Conservation (phyloP, 2,329 filamentous ascomycete genomes). For the Xylaria sp. region DNA sequence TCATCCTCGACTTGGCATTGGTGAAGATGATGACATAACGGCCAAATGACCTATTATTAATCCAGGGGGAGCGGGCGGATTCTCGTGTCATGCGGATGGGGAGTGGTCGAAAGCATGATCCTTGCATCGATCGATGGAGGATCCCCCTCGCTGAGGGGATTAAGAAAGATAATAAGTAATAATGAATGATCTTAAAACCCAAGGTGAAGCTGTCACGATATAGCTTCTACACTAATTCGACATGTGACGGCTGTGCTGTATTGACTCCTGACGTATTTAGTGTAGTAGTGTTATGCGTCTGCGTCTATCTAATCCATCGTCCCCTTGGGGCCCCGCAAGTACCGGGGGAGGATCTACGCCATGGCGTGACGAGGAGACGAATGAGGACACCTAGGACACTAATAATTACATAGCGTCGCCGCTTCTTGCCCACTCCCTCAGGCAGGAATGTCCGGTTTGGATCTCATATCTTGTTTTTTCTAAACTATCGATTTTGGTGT, state of each 20-base stretch:
- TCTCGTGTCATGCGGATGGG: conserved; percentile 1
- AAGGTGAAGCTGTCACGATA: neutral
- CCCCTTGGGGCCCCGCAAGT: conserved; percentile 30
- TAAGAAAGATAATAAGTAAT: neutral
- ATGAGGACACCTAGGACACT: conserved; percentile 9
- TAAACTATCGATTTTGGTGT: neutral
- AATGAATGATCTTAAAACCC: neutral
- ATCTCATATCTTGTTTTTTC: conserved; percentile 2
- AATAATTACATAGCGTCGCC: conserved; percentile 12
- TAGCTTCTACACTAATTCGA: too few species aligned
- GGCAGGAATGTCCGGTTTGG: conserved; percentile 13
- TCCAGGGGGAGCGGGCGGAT: conserved; percentile 1
- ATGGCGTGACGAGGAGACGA: conserved; percentile 5
- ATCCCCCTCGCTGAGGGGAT: neutral
- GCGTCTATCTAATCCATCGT: conserved; percentile 7
- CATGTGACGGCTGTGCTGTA: conserved; percentile 8
- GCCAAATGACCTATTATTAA: conserved; percentile 3
- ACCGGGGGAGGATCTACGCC: conserved; percentile 28
- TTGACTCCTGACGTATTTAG: conserved; percentile 13
- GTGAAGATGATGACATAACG: neutral
- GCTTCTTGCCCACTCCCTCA: conserved; percentile 8
- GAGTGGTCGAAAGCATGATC: neutral
- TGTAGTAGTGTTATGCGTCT: conserved; percentile 2
- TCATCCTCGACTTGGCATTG: conserved; percentile 24
- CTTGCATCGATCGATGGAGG: conserved; percentile 6